Evolutionary conservation across 2,329 filamentous ascomycete genomes (phyloP), one percentile per base, ranked within the genome.

Genomic region (Elsinoe australis): DNA sequence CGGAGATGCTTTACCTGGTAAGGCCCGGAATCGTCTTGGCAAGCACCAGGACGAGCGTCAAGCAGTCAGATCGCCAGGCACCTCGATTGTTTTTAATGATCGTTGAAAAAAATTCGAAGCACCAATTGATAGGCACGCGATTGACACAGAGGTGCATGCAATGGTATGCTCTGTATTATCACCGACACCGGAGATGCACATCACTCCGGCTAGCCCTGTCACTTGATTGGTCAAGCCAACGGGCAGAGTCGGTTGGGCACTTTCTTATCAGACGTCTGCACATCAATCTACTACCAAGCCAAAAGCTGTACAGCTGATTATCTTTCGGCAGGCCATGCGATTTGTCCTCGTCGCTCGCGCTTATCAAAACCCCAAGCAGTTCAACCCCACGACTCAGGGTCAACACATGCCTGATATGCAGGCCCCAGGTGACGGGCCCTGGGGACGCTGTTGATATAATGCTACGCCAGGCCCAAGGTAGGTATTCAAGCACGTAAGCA

Each of bases 321-420:
- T 44, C 39, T 12, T 31, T 44, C 39, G 39, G 39, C 39, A 44
- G 39, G 4, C 26, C 7, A 32, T 18, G 39, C 39, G 39, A 44
- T 44, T 44, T 44, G 39, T 44, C 39, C 21, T 32, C 17, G 9
- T 14, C 28, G 21, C 21, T 10, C 21, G 17, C 39, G 12, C 39
- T 32, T 44, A 44, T 44, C 39, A 44, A 36, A 18, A 26, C 26
- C 22, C 39, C 39, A 44, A 44, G 39, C 36, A 32, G 17, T 26
- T 28, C 24, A 15, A 21, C 26, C 39, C 39, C 33, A 36, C 14
- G 33, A 44, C 26, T 8, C 24, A 15, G 26, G 26, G 26, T 6
- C 18, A 12, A 17, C 14, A 10, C 39, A 26, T 44, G 14, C n/a
- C 21, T n/a, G n/a, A 14, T 24, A 26, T 29, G 39, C 19, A 21